Evolutionary conservation across 495 filamentous ascomycete genomes (phyloP), one percentile per base, ranked within the genome.

Genomic region (Aspergillus cavernicola): DNA sequence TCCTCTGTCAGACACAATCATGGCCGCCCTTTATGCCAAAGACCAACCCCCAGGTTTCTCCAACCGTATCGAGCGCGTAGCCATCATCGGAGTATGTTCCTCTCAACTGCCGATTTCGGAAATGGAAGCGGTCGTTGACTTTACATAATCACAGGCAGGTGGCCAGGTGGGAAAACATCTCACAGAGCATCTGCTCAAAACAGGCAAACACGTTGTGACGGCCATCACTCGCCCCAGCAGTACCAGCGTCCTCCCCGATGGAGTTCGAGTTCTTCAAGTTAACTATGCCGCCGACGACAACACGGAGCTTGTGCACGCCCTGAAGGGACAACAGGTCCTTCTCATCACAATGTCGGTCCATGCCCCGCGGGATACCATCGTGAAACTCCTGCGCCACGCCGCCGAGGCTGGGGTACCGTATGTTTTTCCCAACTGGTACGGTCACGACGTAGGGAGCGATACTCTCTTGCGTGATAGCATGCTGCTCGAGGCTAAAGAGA

Each of bases 391-490:
- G 52, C 57, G 73, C 2, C 85, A 85, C 1, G 86, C 86, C 1
- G 80, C 72, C 3, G 70, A 76, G 37, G 85, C 86, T 1, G 77
- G 76, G 4, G 80, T 89, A 0, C 66, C 63, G 0, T 87, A 80
- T 67, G 61, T 89, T 45, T 57, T 87, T 26, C 85, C 86, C 15
- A 86, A 86, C 62, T 73, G 72, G 44, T 87, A 64, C 53, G 76
- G 76, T 18, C 41, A 47, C 16, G 77, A 82, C 45, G 46, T 47
- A 3, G 36, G 31, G 33, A 56, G 70, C 20, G 75, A 82, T 46
- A 59, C 60, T 13, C 22, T 42, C 23, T n/a, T 2, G 4, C 10
- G 22, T 4, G 40, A 26, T 6, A 26, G n/a, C 66, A 42, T 37
- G 35, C 35, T 37, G 1, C 12, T 15, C 3, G 35, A 15, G 0